Evolutionary conservation across 495 filamentous ascomycete species (phyloP).

Genomic region (Neurospora sp.): DNA sequence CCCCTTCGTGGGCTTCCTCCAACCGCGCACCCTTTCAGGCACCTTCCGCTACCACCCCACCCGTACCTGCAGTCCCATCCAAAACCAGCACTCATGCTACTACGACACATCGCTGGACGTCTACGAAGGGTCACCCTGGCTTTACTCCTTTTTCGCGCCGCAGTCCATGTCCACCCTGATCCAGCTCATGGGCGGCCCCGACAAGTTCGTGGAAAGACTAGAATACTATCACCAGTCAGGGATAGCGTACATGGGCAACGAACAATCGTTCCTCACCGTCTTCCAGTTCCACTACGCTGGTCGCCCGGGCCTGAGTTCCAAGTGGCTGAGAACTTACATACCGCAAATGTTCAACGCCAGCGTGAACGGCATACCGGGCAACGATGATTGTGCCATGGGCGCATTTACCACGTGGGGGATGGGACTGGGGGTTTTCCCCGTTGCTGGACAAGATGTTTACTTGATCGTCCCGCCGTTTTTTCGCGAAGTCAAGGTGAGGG

Average conservation of each 20-base stretch:
- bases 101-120: constrained; percentile 54
- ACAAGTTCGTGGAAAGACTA: constrained; percentile 48
- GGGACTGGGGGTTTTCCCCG: constrained; percentile 59
- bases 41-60: constrained; percentile 59
- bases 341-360: constrained; percentile 55
- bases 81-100: constrained; percentile 36
- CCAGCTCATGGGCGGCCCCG: constrained; percentile 45
- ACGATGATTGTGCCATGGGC: constrained; percentile 71
- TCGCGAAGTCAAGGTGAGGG: constrained; percentile 47
- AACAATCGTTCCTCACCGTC: constrained; percentile 60
- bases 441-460: constrained; percentile 66
- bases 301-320: constrained; percentile 51
- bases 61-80: constrained; percentile 47
- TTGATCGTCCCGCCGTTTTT: constrained; percentile 59
- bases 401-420: constrained; percentile 58
- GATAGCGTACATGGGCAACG: constrained; percentile 62
- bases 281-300: constrained; percentile 68
- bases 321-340: constrained; percentile 55
- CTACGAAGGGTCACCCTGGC: constrained; percentile 62
- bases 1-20: constrained; percentile 57
- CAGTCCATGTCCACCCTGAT: constrained; percentile 59
- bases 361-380: constrained; percentile 56
- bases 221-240: constrained; percentile 50
- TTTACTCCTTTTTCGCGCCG: constrained; percentile 62
- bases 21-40: constrained; percentile 53